Base-by-base conservation (phyloP, 2,329 filamentous ascomycete species). In the Apiospora arundinis region DNA sequence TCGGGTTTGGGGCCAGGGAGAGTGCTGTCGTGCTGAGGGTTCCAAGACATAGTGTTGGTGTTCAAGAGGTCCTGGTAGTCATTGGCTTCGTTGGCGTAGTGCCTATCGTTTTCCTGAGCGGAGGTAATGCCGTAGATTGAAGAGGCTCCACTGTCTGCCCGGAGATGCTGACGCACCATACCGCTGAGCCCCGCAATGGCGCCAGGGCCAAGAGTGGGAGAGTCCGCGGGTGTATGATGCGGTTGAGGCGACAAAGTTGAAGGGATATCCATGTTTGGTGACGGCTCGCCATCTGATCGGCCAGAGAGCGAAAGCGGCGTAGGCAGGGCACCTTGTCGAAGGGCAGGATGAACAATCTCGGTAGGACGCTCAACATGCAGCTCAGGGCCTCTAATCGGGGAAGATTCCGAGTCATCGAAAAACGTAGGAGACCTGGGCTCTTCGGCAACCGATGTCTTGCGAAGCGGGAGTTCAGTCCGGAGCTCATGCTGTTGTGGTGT, bases 161-260 rank as follows among this genome's bases (percentile, higher is more conserved):
- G 91, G 52, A 98, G 84, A 84, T 98, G 96, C 73, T 95, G 92
- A 44, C 92, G 90, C 65, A 97, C 91, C 85, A 97, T 89, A 1
- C 92, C 93, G 77, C 92, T 95, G 21, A 98, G 85, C 0, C 93
- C 94, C 23, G 84, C 83, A 21, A 85, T 85, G 0, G 74, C 63
- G 46, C 73, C 74, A 37, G 93, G 92, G 1, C 92, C 92, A 7
- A 97, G 83, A 0, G 94, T 97, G 0, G 95, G 95, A 0, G 95
- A 97, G 77, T 97, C 94, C 6, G 73, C 73, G 12, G 77, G 75
- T 0, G 80, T 74, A 16, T 73, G 74, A 28, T 79, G 80, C 1
- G 52, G 1, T 11, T 32, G 68, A 6, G 68, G 32, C 28, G 46
- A 45, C 8, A 45, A 73, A 71, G 56, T 40, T 8, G 56, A 40